phyloP scores from a whole-genome alignment of 345 rosid genomes.

The Salix koriyanagi region DNA sequence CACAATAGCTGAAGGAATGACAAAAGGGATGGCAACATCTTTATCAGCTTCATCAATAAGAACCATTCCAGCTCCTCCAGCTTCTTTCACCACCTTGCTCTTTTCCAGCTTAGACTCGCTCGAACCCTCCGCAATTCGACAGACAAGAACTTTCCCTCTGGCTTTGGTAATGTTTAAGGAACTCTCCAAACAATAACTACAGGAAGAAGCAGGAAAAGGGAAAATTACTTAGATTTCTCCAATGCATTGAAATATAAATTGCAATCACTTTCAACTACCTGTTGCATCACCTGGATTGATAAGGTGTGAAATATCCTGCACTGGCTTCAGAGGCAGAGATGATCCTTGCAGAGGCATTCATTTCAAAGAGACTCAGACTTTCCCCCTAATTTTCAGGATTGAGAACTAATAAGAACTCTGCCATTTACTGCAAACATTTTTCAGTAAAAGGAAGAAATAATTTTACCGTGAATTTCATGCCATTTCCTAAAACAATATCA shows the following conservation, averaged over 20 bases:
- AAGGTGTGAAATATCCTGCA: conserved; percentile 57
- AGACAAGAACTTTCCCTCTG: conserved; percentile 50
- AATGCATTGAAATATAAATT: conserved; percentile 4
- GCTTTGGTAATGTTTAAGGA: conserved; percentile 47
- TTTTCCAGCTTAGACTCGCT: conserved; percentile 49
- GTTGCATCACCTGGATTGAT: conserved; percentile 68
- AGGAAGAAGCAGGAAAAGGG: conserved; percentile 14
- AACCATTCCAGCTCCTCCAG: conserved; percentile 60
- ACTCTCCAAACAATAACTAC: conserved; percentile 51
- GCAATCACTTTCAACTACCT: conserved; percentile 38
- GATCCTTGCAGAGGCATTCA: conserved; percentile 41
- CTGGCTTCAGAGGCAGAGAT: conserved; percentile 45
- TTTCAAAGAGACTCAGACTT: conserved; percentile 42
- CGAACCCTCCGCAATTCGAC: conserved; percentile 49
- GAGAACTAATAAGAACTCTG: conserved; percentile 8
- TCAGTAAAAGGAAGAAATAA: neutral
- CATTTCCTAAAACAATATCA: conserved; percentile 35
- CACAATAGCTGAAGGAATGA: conserved; percentile 48
- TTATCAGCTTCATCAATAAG: conserved; percentile 44
- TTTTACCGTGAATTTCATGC: conserved; percentile 38
- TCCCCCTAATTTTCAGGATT: conserved; percentile 38
- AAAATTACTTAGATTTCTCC: conserved; percentile 12
- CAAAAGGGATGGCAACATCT: conserved; percentile 49
- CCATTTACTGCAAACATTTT: neutral
- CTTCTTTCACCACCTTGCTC: conserved; percentile 44